Base-by-base conservation (phyloP, 352 stramenopile species). In the Phytophthora cajani region DNA sequence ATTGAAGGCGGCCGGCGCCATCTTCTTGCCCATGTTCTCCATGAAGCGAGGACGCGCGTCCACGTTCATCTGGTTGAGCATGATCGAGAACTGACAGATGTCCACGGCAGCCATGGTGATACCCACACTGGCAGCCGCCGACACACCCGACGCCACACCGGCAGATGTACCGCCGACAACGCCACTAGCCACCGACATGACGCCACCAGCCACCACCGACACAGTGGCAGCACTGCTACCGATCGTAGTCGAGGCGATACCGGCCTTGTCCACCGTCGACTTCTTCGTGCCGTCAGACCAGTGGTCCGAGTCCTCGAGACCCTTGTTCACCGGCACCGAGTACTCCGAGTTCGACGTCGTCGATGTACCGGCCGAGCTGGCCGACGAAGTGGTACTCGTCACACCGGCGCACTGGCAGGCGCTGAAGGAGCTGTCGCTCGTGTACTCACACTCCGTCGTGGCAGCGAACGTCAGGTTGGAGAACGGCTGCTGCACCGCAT, bases 31-130 rank as follows among this genome's bases (percentile, higher is more conserved):
- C 85, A 94, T 92, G 49, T 92, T 82, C 69, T 92, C 83, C 30
- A 94, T 77, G 59, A 93, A 81, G 1, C 83, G 83, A 23, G 87
- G 85, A 32, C 83, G 86, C 5, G 83, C 85, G 40, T 94, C 84
- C 21, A 94, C 69, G 72, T 94, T 94, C 82, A 94, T 89, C 63
- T 94, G 87, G 74, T 88, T 94, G 32, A 94, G 77, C 87, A 94
- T 94, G 58, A 94, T 82, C 10, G 82, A 82, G 63, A 94, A 94
- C 74, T 94, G 87, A 59, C 87, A 94, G 27, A 94, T 75, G 32
- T 94, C 87, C 36, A 93, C 79, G 0, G 85, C 84, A 21, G 85
- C 84, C 69, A 93, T 84, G 19, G 82, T 87, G 32, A 92, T 80
- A 8, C 85, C 79, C n/a, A 90, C 73, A 68, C 81, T 89, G 19